Base-by-base conservation (phyloP, 768 basidiomycete species). In the Lactifluus echinatus region DNA sequence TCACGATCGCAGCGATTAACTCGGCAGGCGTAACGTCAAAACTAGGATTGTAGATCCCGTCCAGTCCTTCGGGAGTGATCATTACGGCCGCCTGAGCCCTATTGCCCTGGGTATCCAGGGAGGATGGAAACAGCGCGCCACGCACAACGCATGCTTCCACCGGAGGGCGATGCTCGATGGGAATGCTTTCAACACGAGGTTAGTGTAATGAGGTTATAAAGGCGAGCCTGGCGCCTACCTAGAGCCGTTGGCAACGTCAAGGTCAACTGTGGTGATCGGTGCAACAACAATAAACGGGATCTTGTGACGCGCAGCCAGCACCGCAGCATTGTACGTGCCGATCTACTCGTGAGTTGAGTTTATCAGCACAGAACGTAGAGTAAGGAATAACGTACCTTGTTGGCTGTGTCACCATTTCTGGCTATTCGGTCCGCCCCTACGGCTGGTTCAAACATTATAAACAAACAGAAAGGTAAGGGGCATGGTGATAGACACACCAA, bases 1-100 rank as follows among this genome's bases (percentile, higher is more conserved):
- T 97, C 12, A 94, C 93, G 50, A 98, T 88, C 29, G 89, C 90
- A n/a, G 85, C 89, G 61, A 98, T 96, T 42, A 97, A 74, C 57
- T 89, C 86, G 2, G 93, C 91, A 0, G 94, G 93, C 0, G 95
- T 97, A 15, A 98, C 93, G 67, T 98, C 95, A 71, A 97, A 98
- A 61, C 89, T 91, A 1, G 95, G 93, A 70, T 96, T 98, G 70
- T 93, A 95, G 39, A 91, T 81, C 7, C 71, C 69, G 19, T 70
- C 66, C 26, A 68, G 55, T 11, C 66, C 72, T 44, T 80, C 75
- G 0, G 93, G 92, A 0, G 93, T 93, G 60, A 93, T 82, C 79
- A 92, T 82, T 12, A 94, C 87, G 43, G 86, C 82, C 0, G 84
- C 84, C 64, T 91, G 86, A 63, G 82, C 73, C 52, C 79, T 75